Base-by-base conservation (phyloP, 1,284 basidiomycete species). In the Apiotrichum montevideense region DNA sequence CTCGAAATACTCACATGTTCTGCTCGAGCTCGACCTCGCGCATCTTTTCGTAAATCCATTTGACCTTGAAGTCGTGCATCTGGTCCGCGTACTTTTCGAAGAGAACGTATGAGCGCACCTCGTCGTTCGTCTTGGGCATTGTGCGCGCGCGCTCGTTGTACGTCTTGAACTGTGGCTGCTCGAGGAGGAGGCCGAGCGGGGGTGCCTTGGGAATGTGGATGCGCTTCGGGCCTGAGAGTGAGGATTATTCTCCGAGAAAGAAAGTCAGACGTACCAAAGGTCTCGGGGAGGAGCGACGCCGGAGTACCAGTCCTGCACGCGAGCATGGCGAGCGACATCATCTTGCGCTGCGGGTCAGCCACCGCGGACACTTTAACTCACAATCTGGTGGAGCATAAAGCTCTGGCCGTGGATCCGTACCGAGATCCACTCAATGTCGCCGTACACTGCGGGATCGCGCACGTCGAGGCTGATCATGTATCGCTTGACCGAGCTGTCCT, bases 141-240 rank as follows among this genome's bases (percentile, higher is more conserved):
- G 44, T 54, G 15, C 52, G 55, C 15, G 57, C 58, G 50, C 66
- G 63, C 32, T 82, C 78, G 73, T 90, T 92, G 50, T 81, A 78
- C 10, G 78, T 79, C 7, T 69, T 76, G 63, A 91, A 82, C 62
- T 94, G 84, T 1, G 94, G 95, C 65, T 91, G 84, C 76, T 98
- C 91, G 40, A 99, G 84, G n/a, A 98, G 79, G 8, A 99, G 82
- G 7, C 96, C 96, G 15, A 99, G 82, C 0, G 92, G 88, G 11
- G 96, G 96, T 77, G 97, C 96, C 79, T 97, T 98, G 35, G 96
- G 96, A 32, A 98, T 84, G 71, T 91, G 85, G 44, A 95, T 87
- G 45, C 80, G 80, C n/a, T 85, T 83, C 1, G 88, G 85, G 0
- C 84, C 84, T 72, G 29, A 13, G 33, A 3, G 32, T 42, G 15